Conservation (phyloP, 345 rosid species). For the Ceriops tagal region DNA sequence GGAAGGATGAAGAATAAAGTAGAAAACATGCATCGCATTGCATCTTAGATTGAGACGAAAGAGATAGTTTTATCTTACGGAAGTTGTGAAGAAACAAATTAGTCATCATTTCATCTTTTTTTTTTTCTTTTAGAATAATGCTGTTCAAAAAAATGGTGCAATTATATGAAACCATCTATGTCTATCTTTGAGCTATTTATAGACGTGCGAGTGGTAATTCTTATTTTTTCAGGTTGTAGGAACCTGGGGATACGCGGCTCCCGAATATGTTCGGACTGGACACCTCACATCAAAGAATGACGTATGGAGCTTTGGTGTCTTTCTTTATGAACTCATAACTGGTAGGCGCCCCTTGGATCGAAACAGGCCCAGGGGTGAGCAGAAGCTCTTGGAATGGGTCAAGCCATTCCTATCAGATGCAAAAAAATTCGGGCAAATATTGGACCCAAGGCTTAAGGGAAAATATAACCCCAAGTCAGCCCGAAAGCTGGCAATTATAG, state of each 20-base stretch:
- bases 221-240: slow-evolving; percentile 63
- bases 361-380: slow-evolving; percentile 76
- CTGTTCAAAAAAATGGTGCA: neutral
- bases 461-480: slow-evolving; percentile 46
- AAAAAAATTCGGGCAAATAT: slow-evolving; percentile 48
- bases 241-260: slow-evolving; percentile 92
- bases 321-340: slow-evolving; percentile 84
- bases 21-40: too few relatives aligned
- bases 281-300: slow-evolving; percentile 82
- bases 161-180: neutral
- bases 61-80: neutral
- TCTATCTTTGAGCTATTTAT: neutral
- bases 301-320: slow-evolving; percentile 92
- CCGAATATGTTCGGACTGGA: slow-evolving; percentile 80
- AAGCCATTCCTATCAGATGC: slow-evolving; percentile 62
- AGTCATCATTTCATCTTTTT: too few relatives aligned
- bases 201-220: slow-evolving; percentile 8
- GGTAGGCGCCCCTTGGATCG: slow-evolving; percentile 80
- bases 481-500: slow-evolving; percentile 58
- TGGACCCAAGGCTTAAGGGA: slow-evolving; percentile 71
- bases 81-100: neutral
- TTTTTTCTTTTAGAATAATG: neutral
- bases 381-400: slow-evolving; percentile 83
- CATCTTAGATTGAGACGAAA: neutral
- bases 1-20: too few relatives aligned